phyloP scores from a whole-genome alignment of 1,284 basidiomycete genomes.

The Ceraceosorus guamensis region DNA sequence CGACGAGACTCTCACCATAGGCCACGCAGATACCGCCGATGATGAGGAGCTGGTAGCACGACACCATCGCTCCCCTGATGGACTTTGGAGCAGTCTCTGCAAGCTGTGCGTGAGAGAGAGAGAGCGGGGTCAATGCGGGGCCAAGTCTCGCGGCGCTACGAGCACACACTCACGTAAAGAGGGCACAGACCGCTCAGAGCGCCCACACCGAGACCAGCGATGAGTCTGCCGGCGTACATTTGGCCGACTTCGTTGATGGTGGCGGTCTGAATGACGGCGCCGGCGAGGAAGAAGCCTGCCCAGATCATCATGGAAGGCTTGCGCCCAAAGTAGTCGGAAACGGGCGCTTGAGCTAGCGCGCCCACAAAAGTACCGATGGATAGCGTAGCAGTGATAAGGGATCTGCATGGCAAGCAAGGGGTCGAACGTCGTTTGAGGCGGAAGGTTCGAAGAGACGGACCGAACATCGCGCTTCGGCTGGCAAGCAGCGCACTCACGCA shows the following conservation, averaged over 20 bases:
- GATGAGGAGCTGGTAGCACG: slow-evolving; percentile 58
- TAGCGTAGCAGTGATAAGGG: slow-evolving; percentile 64
- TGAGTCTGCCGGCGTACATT: slow-evolving; percentile 27
- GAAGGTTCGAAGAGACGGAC: neutral
- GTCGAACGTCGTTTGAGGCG: neutral
- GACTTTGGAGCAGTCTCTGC: slow-evolving; percentile 67
- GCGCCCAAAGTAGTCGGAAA: slow-evolving; percentile 59
- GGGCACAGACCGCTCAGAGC: slow-evolving; percentile 54
- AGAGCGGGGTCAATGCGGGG: too few relatives aligned
- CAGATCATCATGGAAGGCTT: slow-evolving; percentile 56
- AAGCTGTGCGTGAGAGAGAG: slow-evolving; percentile 48
- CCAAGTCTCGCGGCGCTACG: too few relatives aligned
- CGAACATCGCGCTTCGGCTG: slow-evolving; percentile 3
- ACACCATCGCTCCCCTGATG: slow-evolving; percentile 74
- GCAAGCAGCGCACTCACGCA: neutral
- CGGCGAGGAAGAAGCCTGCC: slow-evolving; percentile 48
- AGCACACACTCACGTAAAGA: slow-evolving; percentile 56
- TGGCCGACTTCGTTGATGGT: slow-evolving; percentile 12
- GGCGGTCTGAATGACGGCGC: slow-evolving; percentile 37
- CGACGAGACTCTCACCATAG: slow-evolving; percentile 45
- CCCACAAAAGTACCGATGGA: slow-evolving; percentile 68
- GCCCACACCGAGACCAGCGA: slow-evolving; percentile 37
- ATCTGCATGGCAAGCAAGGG: slow-evolving; percentile 26
- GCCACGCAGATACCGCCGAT: slow-evolving; percentile 59
- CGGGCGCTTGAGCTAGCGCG: slow-evolving; percentile 51